phyloP scores from a whole-genome alignment of 2,329 filamentous ascomycete species.

The Aaosphaeria arxii region DNA sequence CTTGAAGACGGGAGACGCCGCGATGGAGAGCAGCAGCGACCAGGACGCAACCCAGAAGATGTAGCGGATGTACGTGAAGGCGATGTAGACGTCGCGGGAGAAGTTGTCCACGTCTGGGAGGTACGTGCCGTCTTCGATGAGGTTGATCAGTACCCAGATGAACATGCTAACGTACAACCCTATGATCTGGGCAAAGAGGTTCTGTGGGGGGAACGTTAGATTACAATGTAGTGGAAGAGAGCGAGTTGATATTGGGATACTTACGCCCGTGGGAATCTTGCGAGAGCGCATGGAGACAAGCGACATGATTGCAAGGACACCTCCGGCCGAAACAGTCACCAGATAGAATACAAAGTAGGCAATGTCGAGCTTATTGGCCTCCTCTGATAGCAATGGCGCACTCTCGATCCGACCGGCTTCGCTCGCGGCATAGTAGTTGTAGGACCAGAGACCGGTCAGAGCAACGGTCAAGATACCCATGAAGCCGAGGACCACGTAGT shows the following conservation, averaged over 20 bases:
- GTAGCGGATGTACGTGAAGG: constrained; percentile 10
- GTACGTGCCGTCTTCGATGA: constrained; percentile 5
- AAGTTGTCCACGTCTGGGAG: not conserved
- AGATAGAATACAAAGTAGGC: constrained; percentile 17
- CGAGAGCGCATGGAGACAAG: constrained; percentile 14
- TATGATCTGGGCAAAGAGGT: constrained; percentile 12
- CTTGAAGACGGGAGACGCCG: not conserved
- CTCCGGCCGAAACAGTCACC: constrained; percentile 12
- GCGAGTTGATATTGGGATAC: constrained; percentile 1
- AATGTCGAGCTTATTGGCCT: constrained; percentile 2
- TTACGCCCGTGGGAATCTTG: constrained; percentile 13
- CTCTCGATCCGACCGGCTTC: not conserved
- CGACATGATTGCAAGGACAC: constrained; percentile 9
- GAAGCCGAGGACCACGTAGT: constrained; percentile 11
- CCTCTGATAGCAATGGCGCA: not conserved
- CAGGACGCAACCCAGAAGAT: constrained; percentile 17
- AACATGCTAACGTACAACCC: constrained; percentile 16
- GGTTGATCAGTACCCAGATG: constrained; percentile 12
- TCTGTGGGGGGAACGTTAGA: constrained; percentile 6
- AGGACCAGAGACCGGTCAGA: constrained; percentile 10
- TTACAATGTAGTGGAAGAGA: not conserved
- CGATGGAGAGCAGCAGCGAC: constrained; percentile 16
- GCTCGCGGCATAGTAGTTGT: constrained; percentile 8
- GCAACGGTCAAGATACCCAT: constrained; percentile 16
- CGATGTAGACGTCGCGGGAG: constrained; percentile 1